Conservation (phyloP, 169 alveolate species). For the Plasmodium fragile region DNA sequence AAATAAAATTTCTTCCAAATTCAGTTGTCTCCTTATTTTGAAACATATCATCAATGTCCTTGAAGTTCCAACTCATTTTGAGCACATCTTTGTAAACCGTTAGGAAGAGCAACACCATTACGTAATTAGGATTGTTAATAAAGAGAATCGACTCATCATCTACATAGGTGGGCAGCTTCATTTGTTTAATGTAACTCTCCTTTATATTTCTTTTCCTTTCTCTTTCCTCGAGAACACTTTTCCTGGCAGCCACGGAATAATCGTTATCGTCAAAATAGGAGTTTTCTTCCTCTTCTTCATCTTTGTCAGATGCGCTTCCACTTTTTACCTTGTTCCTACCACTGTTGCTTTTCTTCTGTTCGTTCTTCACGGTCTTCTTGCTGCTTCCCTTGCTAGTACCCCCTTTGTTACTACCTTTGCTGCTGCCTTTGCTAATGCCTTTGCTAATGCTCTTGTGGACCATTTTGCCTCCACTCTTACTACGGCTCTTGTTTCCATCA, state of each 20-base stretch:
- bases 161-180: constrained; percentile 64
- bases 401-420: background rate
- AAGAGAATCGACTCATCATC: constrained; percentile 68
- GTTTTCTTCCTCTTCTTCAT: constrained; percentile 11
- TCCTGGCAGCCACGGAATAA: constrained; percentile 12
- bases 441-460: background rate
- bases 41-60: constrained; percentile 73
- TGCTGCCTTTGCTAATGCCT: background rate
- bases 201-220: constrained; percentile 31
- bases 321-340: background rate
- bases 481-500: background rate
- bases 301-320: background rate
- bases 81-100: constrained; percentile 60
- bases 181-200: constrained; percentile 48
- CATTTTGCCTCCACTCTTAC: background rate
- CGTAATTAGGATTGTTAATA: constrained; percentile 65
- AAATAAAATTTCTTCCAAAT: constrained; percentile 55
- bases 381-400: background rate
- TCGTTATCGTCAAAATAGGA: constrained; percentile 10
- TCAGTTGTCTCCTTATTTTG: constrained; percentile 73
- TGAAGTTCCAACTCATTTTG: constrained; percentile 67
- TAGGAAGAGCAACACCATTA: constrained; percentile 60
- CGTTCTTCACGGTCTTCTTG: background rate
- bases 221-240: constrained; percentile 20
- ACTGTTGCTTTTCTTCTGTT: background rate